Evolutionary conservation across 441 rosid species (phyloP).

Genomic region (Gossypium aridum): DNA sequence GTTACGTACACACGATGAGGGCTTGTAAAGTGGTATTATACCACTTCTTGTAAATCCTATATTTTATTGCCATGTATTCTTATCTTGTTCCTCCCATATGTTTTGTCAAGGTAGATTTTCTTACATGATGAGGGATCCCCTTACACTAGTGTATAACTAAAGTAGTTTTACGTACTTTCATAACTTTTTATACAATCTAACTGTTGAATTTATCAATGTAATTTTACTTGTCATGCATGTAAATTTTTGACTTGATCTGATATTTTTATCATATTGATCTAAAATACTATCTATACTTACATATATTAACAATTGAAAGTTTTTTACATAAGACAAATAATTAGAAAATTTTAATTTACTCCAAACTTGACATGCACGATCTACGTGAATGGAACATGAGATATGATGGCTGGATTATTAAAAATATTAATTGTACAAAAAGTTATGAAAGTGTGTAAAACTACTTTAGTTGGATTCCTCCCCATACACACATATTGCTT

Average conservation of each 20-base stretch:
- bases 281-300: too few species aligned
- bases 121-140: not conserved
- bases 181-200: too few species aligned
- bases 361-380: not conserved
- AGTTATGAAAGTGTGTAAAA: not conserved
- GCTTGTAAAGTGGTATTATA: not conserved
- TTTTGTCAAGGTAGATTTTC: not conserved
- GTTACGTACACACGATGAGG: not conserved
- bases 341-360: not conserved
- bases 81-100: not conserved
- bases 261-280: too few species aligned
- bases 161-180: not conserved
- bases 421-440: not conserved
- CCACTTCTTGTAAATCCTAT: not conserved
- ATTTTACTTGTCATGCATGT: too few species aligned
- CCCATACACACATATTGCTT: not conserved
- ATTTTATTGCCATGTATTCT: not conserved
- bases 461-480: not conserved
- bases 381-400: not conserved
- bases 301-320: too few species aligned
- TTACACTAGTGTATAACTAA: not conserved
- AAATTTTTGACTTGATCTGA: too few species aligned
- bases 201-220: too few species aligned
- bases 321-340: not conserved
- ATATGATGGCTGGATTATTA: not conserved